A percentile compares a stretch with the other conserved stretches of the same genome.
Conservation (phyloP, 306 rosid species). For the Hylodesmum podocarpum region DNA sequence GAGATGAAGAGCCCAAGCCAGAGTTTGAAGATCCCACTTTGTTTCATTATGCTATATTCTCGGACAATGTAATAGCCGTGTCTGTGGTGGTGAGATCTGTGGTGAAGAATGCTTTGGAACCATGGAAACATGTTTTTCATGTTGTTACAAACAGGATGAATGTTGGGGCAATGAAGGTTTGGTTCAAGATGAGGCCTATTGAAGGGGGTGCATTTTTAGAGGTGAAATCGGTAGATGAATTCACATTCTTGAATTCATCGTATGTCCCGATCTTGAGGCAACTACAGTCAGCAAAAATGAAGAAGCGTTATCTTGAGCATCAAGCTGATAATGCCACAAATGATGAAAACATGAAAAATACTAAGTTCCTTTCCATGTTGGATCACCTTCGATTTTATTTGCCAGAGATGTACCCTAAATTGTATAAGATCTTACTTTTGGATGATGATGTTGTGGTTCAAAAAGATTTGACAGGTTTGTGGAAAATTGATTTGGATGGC, state of each 20-base stretch:
- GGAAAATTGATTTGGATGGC: constrained; percentile 93
- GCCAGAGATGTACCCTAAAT: constrained; percentile 93
- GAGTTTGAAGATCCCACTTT: constrained; percentile 92
- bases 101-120: constrained; percentile 85
- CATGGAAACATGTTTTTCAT: constrained; percentile 96
- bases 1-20: constrained; percentile 66
- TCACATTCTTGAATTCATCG: constrained; percentile 75
- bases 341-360: constrained; percentile 56
- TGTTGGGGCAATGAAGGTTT: constrained; percentile 97
- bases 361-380: constrained; percentile 68
- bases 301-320: constrained; percentile 51
- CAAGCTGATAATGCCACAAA: constrained; percentile 55
- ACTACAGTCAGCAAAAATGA: constrained; percentile 57
- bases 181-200: constrained; percentile 97
- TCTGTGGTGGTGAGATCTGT: constrained; percentile 93
- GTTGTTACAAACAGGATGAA: constrained; percentile 93
- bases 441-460: constrained; percentile 98
- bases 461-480: constrained; percentile 84
- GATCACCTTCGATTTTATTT: constrained; percentile 88
- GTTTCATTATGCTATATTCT: constrained; percentile 94
- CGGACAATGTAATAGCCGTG: constrained; percentile 90
- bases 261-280: constrained; percentile 82
- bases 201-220: constrained; percentile 86
- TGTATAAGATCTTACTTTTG: constrained; percentile 73
- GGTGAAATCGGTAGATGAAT: constrained; percentile 86